Conservation (phyloP, 2,329 filamentous ascomycete genomes). For the Neodidymelliopsis sp. region DNA sequence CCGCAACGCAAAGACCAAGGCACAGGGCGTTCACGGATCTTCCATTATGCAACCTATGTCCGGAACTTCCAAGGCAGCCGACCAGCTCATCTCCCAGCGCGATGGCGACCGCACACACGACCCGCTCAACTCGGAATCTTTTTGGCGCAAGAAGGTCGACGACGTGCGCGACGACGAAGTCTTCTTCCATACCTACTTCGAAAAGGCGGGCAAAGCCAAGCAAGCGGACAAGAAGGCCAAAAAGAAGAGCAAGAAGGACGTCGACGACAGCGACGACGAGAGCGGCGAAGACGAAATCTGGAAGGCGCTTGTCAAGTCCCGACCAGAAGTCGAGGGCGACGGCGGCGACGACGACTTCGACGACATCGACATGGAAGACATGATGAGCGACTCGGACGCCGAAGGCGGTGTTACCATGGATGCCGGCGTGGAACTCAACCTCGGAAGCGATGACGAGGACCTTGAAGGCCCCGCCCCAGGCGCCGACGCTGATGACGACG, state of each 20-base stretch:
- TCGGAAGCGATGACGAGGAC: slow-evolving; percentile 57
- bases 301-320: slow-evolving; percentile 84
- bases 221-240: slow-evolving; percentile 64
- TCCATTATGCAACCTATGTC: slow-evolving; percentile 97
- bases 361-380: slow-evolving; percentile 59
- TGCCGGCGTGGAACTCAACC: slow-evolving; percentile 53
- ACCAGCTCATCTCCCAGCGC: slow-evolving; percentile 67
- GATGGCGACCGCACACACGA: slow-evolving; percentile 66
- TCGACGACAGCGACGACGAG: slow-evolving; percentile 56
- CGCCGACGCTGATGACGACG: slow-evolving; percentile 34
- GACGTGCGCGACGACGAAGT: slow-evolving; percentile 90
- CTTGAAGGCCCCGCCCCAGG: slow-evolving; percentile 54
- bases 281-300: slow-evolving; percentile 83
- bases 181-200: slow-evolving; percentile 99
- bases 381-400: slow-evolving; percentile 56
- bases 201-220: slow-evolving; percentile 65
- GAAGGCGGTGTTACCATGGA: slow-evolving; percentile 52
- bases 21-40: slow-evolving; percentile 69
- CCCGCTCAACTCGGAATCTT: slow-evolving; percentile 83
- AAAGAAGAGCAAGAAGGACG: slow-evolving; percentile 56
- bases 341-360: slow-evolving; percentile 66
- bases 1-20: slow-evolving; percentile 80
- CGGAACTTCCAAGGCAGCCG: slow-evolving; percentile 65
- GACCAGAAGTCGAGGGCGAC: slow-evolving; percentile 76
- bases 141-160: slow-evolving; percentile 90